These are phyloP conservation scores for Leucoagaricus sp. DNA, from an alignment of 1,284 basidiomycete genomes.

Conservation along the genomic window DNA sequence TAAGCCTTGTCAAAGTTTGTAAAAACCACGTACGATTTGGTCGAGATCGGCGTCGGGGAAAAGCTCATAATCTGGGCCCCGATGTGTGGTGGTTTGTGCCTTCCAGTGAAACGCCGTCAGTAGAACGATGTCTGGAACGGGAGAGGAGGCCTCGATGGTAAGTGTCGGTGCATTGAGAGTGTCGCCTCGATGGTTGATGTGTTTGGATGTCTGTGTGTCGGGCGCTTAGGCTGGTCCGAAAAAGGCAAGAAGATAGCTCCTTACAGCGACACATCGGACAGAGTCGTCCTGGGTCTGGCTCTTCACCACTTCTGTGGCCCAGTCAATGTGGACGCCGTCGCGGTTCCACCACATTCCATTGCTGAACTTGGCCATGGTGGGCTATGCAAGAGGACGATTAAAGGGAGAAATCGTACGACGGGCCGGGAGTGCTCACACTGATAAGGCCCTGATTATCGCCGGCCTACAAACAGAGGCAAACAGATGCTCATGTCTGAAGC, in stretches of 20 bases:
- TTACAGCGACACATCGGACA: slow-evolving; percentile 30
- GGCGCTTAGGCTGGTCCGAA: neutral
- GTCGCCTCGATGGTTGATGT: slow-evolving; percentile 53
- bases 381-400: too few species aligned
- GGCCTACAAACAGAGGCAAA: too few species aligned
- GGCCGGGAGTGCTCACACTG: too few species aligned
- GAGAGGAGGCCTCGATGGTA: slow-evolving; percentile 27
- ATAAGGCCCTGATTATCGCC: too few species aligned
- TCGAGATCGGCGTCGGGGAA: slow-evolving; percentile 26
- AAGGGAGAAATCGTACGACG: too few species aligned
- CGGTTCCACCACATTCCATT: slow-evolving; percentile 33
- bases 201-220: slow-evolving; percentile 41
- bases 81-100: slow-evolving; percentile 20
- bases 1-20: neutral
- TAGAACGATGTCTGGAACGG: slow-evolving; percentile 23
- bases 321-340: slow-evolving; percentile 29
- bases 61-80: slow-evolving; percentile 29
- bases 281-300: slow-evolving; percentile 21
- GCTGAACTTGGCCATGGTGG: slow-evolving; percentile 26
- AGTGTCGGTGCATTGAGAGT: slow-evolving; percentile 46
- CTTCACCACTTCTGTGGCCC: slow-evolving; percentile 30
- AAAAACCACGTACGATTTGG: slow-evolving; percentile 18
- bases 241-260: slow-evolving; percentile 10
- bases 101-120: slow-evolving; percentile 30
- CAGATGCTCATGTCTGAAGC: too few species aligned